These are phyloP conservation scores for Kodamaea ohmeri DNA, from an alignment of 1,139 yeast genomes.

Conservation along the genomic window DNA sequence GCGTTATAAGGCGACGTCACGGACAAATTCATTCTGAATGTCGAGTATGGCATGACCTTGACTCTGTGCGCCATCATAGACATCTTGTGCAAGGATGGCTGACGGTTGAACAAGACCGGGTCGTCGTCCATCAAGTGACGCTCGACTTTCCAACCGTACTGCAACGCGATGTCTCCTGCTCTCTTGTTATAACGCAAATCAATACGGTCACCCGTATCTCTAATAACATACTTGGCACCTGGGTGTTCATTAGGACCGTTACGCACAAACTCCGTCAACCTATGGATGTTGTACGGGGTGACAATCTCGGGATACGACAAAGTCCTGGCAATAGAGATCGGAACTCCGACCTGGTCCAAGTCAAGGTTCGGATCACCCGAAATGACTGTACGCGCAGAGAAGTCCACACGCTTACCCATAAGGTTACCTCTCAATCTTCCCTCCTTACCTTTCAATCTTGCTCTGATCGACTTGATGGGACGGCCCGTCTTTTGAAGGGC, in stretches of 20 bases:
- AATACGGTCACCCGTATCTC: conserved; percentile 98
- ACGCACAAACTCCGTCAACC: conserved; percentile 86
- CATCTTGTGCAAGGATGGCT: conserved; percentile 98
- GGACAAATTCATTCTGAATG: conserved; percentile 92
- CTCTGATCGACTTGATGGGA: conserved; percentile 97
- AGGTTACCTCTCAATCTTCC: conserved; percentile 97
- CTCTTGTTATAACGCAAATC: conserved; percentile 95
- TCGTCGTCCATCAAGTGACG: conserved; percentile 97
- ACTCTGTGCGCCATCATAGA: conserved; percentile 99
- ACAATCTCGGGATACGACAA: conserved; percentile 96
- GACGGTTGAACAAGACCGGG: conserved; percentile 97
- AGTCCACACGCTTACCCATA: conserved; percentile 99
- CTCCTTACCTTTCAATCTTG: conserved; percentile 98
- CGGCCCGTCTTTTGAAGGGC: conserved; percentile 98
- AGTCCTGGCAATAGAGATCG: conserved; percentile 93
- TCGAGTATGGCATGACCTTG: conserved; percentile 97
- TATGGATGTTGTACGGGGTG: conserved; percentile 94
- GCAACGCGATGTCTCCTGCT: conserved; percentile 96
- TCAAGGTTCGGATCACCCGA: conserved; percentile 99
- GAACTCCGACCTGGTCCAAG: conserved; percentile 98
- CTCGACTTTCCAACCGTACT: conserved; percentile 98
- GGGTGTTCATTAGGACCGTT: conserved; percentile 99
- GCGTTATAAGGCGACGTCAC: conserved; percentile 99
- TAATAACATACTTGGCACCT: conserved; percentile 96
- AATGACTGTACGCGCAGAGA: conserved; percentile 98